Evolutionary conservation across 2,329 filamentous ascomycete species (phyloP).

Genomic region (Scortechinia acanthostroma): DNA sequence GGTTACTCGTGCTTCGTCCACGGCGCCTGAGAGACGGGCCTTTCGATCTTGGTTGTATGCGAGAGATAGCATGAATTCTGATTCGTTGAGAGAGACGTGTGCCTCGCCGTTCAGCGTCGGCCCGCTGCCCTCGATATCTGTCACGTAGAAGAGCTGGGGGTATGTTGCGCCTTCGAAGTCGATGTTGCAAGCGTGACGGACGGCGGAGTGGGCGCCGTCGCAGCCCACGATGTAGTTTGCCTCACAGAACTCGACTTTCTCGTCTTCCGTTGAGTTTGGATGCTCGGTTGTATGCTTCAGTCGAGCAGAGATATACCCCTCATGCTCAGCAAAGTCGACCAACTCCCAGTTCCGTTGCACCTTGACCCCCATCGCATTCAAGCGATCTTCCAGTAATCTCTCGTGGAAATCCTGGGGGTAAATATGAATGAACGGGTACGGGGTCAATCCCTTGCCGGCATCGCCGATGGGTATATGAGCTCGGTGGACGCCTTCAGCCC

Average conservation of each 20-base stretch:
- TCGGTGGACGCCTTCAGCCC: no score
- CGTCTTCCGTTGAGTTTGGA: no score
- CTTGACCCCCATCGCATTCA: slow-evolving; percentile 11
- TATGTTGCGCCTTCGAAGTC: slow-evolving; percentile 31
- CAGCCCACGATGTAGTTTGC: slow-evolving; percentile 37
- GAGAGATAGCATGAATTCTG: slow-evolving; percentile 6
- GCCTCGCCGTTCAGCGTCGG: no score
- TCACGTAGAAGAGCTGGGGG: slow-evolving; percentile 31
- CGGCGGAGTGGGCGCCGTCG: slow-evolving; percentile 39
- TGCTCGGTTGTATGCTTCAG: no score
- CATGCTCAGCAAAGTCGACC: no score
- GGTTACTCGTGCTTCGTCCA: slow-evolving; percentile 12
- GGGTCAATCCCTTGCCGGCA: slow-evolving; percentile 19
- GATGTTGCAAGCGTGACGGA: slow-evolving; percentile 29
- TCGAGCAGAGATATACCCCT: no score
- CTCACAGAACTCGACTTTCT: slow-evolving; percentile 14
- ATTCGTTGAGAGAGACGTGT: no score
- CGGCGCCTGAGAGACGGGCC: slow-evolving; percentile 13
- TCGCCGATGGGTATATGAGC: slow-evolving; percentile 22
- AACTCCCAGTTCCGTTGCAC: slow-evolving; percentile 18
- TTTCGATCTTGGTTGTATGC: slow-evolving; percentile 9
- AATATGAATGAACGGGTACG: slow-evolving; percentile 10
- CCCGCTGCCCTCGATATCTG: slow-evolving; percentile 19
- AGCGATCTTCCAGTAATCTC: slow-evolving; percentile 16
- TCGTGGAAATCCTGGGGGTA: slow-evolving; percentile 22